Base-by-base conservation (phyloP, 2,329 filamentous ascomycete species). In the Nemania sp. region DNA sequence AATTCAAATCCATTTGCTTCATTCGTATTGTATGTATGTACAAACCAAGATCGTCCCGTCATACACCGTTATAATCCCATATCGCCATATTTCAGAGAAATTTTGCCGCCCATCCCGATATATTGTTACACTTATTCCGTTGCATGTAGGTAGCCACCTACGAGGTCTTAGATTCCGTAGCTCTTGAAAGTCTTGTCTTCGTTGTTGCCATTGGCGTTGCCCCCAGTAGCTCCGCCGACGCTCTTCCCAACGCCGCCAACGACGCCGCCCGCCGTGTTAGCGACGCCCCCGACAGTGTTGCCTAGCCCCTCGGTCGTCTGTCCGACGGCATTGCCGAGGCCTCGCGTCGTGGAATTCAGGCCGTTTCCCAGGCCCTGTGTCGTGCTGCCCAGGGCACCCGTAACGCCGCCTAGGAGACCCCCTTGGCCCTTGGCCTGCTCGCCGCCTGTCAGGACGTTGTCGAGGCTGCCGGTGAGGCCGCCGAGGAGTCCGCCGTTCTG, bases 391-490 rank as follows among this genome's bases (percentile, higher is more conserved):
- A 74, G 49, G 34, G 72, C 72, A 35, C 67, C 65, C 12, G 67
- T 67, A 21, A 74, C 61, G 25, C 72, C 72, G 58, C 72, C 72
- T 45, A 74, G 68, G 3, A 74, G 71, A 35, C 72, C 72, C 32
- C 72, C 72, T 54, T 74, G 72, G 51, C 71, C 71, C 2, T 73
- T 67, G 20, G 71, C 70, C 62, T 73, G 67, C 42, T 74, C 72
- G 48, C 72, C 72, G 52, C 72, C 72, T 17, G 72, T 74, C 34
- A 74, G 67, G 50, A 74, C 66, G 53, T 73, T 74, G 69, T 74
- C 72, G 32, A 74, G 59, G 32, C 72, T 69, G 39, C 72, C 71
- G 20, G 71, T 65, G 39, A 74, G 50, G 52, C 71, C 71, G 54
- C 72, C 72, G 55, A 74, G 71, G 52, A 74, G 72, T 59, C 72